Conservation (phyloP, 495 filamentous ascomycete species). For the Aspergillus steynii region DNA sequence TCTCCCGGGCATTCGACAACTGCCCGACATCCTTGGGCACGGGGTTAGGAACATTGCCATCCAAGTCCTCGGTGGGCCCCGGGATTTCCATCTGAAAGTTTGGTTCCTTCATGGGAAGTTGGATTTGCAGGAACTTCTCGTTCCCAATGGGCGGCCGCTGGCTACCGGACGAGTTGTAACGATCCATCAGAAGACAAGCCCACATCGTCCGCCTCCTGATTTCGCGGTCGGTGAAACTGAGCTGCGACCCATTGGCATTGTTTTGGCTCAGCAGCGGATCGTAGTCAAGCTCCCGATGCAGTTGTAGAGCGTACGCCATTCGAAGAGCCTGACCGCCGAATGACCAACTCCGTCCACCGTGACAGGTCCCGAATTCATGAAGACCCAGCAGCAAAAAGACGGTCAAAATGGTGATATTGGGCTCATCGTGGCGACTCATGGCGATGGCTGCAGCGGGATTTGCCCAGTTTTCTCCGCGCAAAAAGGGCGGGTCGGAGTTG, state of each 20-base stretch:
- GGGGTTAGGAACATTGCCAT: constrained; percentile 69
- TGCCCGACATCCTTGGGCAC: constrained; percentile 61
- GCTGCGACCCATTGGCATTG: constrained; percentile 61
- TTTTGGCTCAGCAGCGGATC: constrained; percentile 65
- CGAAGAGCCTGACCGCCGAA: constrained; percentile 90
- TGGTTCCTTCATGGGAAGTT: constrained; percentile 86
- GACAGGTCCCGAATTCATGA: constrained; percentile 96
- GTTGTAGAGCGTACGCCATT: constrained; percentile 94
- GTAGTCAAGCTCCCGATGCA: constrained; percentile 90
- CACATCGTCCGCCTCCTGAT: constrained; percentile 95
- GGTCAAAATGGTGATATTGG: constrained; percentile 93
- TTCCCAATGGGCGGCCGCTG: constrained; percentile 90
- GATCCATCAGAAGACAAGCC: constrained; percentile 96
- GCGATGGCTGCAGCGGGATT: constrained; percentile 80
- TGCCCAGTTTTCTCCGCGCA: constrained; percentile 91
- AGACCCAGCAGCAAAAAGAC: constrained; percentile 84
- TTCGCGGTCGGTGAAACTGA: constrained; percentile 91
- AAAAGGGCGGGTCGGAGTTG: constrained; percentile 77
- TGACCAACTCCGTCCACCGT: constrained; percentile 94
- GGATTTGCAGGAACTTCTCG: constrained; percentile 84
- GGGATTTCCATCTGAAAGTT: constrained; percentile 90
- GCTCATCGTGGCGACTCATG: constrained; percentile 83
- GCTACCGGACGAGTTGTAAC: constrained; percentile 94
- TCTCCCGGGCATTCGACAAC: constrained; percentile 68
- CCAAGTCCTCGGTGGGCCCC: constrained; percentile 81